Percentiles rank a stretch among this genome's conserved stretches.
phyloP scores from a whole-genome alignment of 106 monocot genomes.

The Iris macrosiphon region DNA sequence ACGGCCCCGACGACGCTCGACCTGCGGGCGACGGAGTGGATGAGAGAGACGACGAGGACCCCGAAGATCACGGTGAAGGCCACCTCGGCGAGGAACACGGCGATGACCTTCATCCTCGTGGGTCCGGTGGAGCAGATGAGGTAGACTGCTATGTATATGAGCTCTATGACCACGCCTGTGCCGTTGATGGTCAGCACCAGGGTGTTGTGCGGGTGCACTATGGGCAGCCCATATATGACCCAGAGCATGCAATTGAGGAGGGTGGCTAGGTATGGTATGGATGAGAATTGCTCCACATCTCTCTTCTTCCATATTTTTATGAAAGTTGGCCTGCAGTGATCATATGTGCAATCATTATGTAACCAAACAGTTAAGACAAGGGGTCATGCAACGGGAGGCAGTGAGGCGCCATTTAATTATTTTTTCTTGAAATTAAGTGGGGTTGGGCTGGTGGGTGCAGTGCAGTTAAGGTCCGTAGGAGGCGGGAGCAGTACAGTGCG shows the following conservation, averaged over 20 bases:
- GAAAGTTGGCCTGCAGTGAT: conserved; percentile 5
- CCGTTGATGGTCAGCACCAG: conserved; percentile 14
- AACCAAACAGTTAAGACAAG: background rate
- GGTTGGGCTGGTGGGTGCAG: background rate
- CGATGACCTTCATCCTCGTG: background rate
- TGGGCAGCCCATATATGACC: conserved; percentile 12
- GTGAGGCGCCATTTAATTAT: background rate
- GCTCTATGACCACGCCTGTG: background rate
- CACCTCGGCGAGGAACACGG: background rate
- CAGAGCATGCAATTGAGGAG: conserved; percentile 11
- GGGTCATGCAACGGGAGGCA: too few species aligned
- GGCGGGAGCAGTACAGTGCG: background rate
- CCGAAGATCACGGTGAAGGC: background rate
- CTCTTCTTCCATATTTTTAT: background rate
- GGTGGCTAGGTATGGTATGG: conserved; percentile 5
- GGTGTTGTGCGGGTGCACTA: conserved; percentile 6
- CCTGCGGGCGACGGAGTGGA: background rate
- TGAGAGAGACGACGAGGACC: background rate
- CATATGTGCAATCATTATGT: background rate
- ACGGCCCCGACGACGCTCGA: conserved; percentile 5
- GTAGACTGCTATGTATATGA: conserved; percentile 8
- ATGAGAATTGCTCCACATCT: conserved; percentile 12
- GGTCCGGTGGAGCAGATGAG: background rate
- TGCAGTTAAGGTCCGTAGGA: background rate
- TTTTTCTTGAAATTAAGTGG: background rate